phyloP scores from a whole-genome alignment of 805 yeast genomes.

The Zygosaccharomyces rouxii region DNA sequence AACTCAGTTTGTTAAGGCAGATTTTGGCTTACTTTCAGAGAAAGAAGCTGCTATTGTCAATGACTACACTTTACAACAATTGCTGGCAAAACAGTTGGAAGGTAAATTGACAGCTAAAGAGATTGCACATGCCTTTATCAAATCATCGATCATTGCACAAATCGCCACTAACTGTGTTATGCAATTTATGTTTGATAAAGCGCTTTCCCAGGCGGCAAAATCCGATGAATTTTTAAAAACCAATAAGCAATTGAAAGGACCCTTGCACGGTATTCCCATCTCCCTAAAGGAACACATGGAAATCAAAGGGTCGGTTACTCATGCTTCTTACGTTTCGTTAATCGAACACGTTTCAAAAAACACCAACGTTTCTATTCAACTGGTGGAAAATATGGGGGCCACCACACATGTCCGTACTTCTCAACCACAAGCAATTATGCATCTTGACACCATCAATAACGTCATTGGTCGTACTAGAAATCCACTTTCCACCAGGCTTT shows the following conservation, averaged over 20 bases:
- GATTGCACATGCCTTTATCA: conserved; percentile 59
- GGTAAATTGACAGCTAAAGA: conserved; percentile 47
- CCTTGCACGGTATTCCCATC: conserved; percentile 65
- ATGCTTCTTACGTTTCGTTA: conserved; percentile 55
- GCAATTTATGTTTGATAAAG: conserved; percentile 62
- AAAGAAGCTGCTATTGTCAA: conserved; percentile 43
- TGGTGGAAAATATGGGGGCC: conserved; percentile 51
- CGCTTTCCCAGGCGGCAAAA: conserved; percentile 50
- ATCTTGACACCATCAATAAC: conserved; percentile 57
- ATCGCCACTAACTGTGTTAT: conserved; percentile 56
- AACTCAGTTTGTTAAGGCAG: conserved; percentile 11
- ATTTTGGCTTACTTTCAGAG: conserved; percentile 25
- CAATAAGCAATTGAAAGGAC: conserved; percentile 55
- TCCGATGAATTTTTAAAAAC: conserved; percentile 49
- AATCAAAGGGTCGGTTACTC: conserved; percentile 50
- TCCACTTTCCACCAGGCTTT: conserved; percentile 51
- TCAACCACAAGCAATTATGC: conserved; percentile 69
- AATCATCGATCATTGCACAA: conserved; percentile 60
- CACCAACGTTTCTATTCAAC: conserved; percentile 46
- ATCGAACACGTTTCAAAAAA: conserved; percentile 44
- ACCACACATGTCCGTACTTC: conserved; percentile 61
- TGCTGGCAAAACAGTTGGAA: conserved; percentile 42
- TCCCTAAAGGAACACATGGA: conserved; percentile 64
- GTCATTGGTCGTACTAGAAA: conserved; percentile 57
- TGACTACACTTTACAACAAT: conserved; percentile 38